Base-by-base conservation (phyloP, 192 early-diverging fungal genomes). In the Entomortierella parvispora region DNA sequence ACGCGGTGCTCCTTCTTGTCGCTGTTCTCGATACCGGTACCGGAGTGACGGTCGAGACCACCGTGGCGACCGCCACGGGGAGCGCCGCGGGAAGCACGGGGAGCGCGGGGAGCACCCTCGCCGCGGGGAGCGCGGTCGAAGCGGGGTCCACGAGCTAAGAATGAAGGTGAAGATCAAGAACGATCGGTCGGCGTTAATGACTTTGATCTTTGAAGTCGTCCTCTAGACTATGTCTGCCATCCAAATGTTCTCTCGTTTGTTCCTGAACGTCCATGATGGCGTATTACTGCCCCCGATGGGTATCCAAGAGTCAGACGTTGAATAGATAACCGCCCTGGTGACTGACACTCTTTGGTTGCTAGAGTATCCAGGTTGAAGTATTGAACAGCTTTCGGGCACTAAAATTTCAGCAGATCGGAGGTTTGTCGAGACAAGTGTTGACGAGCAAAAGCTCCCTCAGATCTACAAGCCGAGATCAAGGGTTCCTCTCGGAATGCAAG, bases 1-100 rank as follows among this genome's bases (percentile, higher is more conserved):
- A 89, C 89, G 78, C 91, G 91, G 82, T 88, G 92, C 81, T 93
- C 92, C 90, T 99, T 97, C 90, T 99, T 99, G 60, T 92, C 92
- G 51, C 88, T 88, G 81, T 96, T 95, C 62, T 51, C 55, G 52
- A 89, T 81, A 40, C 90, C 93, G 37, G 91, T 93, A 61, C 80
- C 92, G 79, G 86, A 90, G 87, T 94, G 94, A 80, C 95, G 93
- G 84, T 98, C 95, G 81, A 90, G 90, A 43, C 86, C 81, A 53
- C 86, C 86, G 51, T 90, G 83, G 57, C 83, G 81, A 69, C 87
- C 78, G 31, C 61, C 61, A 42, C 72, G 72, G 59, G 64, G 60
- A 81, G 68, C 62, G 68, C 80, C n/a, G 62, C 84, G 87, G 46
- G 67, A 44, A 66, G 65, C 85, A 48, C 80, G 80, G 65, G 68